Evolutionary conservation across 257 asterid species (phyloP).

Genomic region (Voacanga thouarsii): DNA sequence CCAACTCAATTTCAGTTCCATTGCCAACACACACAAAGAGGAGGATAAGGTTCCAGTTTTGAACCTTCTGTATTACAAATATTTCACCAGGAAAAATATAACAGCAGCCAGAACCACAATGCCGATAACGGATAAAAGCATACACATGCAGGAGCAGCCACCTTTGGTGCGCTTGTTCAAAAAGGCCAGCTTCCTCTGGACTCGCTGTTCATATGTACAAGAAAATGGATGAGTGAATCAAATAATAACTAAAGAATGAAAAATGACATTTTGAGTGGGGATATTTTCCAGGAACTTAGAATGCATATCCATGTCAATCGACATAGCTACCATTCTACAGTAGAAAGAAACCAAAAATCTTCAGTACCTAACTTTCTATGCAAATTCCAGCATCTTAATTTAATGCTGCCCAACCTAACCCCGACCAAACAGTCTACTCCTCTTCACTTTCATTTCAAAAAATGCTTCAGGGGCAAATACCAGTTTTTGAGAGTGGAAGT

Average conservation of each 20-base stretch:
- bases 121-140: slow-evolving; percentile 66
- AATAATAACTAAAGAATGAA: not conserved
- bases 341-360: not conserved
- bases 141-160: slow-evolving; percentile 83
- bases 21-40: not conserved
- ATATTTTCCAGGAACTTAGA: not conserved
- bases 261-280: not conserved
- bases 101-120: slow-evolving; percentile 54
- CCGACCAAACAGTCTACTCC: not conserved
- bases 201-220: slow-evolving; percentile 40
- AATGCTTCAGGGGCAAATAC: not conserved
- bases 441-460: not conserved
- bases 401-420: not conserved
- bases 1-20: not conserved
- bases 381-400: not conserved
- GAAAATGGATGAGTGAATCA: not conserved
- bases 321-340: not conserved
- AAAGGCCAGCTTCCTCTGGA: slow-evolving; percentile 73
- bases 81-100: slow-evolving; percentile 67
- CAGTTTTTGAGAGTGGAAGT: not conserved
- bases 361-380: not conserved
- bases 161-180: slow-evolving; percentile 78
- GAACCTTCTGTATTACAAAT: slow-evolving; percentile 40
- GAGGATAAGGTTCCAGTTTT: not conserved
- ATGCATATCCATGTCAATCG: not conserved